Evolutionary conservation across 2,329 filamentous ascomycete species (phyloP).

Genomic region (Trichoderma arundinaceum): DNA sequence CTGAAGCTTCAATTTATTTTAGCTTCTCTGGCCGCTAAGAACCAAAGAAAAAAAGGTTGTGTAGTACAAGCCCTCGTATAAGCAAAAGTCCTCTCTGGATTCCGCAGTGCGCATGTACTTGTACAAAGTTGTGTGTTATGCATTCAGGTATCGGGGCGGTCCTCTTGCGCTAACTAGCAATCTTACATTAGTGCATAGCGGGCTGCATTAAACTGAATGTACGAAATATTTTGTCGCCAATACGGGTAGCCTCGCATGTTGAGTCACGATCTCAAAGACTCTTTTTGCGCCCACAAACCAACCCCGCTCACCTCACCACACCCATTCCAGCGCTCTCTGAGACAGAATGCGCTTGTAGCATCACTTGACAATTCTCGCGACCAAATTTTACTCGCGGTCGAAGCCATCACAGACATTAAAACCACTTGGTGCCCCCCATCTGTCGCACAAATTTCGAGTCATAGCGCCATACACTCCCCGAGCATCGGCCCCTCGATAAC

Average conservation of each 20-base stretch:
- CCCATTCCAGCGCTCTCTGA: slow-evolving; percentile 23
- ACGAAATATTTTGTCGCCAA: slow-evolving; percentile 25
- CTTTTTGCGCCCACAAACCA: slow-evolving; percentile 28
- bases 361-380: slow-evolving; percentile 6
- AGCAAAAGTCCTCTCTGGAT: not conserved
- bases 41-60: not conserved
- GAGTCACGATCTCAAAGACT: slow-evolving; percentile 30
- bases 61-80: not conserved
- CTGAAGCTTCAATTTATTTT: not conserved
- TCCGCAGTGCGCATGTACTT: not conserved
- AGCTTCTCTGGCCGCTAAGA: not conserved
- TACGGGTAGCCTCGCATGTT: slow-evolving; percentile 30
- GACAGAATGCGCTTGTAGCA: slow-evolving; percentile 3
- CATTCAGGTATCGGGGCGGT: slow-evolving; percentile 30
- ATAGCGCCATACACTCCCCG: slow-evolving; percentile 3
- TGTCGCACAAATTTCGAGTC: slow-evolving; percentile 29
- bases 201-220: slow-evolving; percentile 27
- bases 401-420: slow-evolving; percentile 7
- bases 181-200: slow-evolving; percentile 28
- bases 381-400: not conserved
- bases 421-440: not conserved
- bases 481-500: slow-evolving; percentile 22
- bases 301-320: slow-evolving; percentile 30
- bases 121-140: not conserved
- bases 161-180: slow-evolving; percentile 16